Conservation (phyloP, 495 filamentous ascomycete species). For the Penicillium mononematosum region DNA sequence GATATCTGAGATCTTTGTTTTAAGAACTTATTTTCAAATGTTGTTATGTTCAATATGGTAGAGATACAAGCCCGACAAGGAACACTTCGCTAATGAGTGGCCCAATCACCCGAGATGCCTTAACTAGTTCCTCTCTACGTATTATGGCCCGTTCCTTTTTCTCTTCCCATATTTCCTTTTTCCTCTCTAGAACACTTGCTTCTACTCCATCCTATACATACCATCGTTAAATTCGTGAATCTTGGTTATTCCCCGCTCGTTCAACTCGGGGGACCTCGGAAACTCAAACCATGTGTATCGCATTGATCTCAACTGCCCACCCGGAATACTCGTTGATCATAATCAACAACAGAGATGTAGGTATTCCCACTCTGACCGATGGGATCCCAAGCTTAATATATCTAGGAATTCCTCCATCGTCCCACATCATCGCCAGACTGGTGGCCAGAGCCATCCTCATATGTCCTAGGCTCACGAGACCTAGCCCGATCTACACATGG, state of each 20-base stretch:
- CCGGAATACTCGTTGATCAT: slow-evolving; percentile 87
- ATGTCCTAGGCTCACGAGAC: slow-evolving; percentile 69
- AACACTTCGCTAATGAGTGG: background rate
- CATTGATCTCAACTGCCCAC: slow-evolving; percentile 83
- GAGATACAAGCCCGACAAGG: background rate
- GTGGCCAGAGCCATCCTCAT: slow-evolving; percentile 65
- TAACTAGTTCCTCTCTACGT: background rate
- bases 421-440: slow-evolving; percentile 80
- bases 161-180: background rate
- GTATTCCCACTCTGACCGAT: slow-evolving; percentile 8
- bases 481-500: slow-evolving; percentile 66
- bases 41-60: background rate
- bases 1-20: background rate
- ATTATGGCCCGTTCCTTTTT: background rate
- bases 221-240: background rate
- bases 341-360: slow-evolving; percentile 88
- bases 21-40: background rate
- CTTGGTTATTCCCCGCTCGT: background rate
- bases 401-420: slow-evolving; percentile 79
- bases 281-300: slow-evolving; percentile 76
- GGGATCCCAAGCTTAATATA: slow-evolving; percentile 18
- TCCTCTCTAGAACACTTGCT: background rate
- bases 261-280: slow-evolving; percentile 10
- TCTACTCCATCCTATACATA: background rate
- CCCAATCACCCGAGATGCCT: slow-evolving; percentile 10